Conservation (phyloP, 805 yeast species). For the Zygosaccharomyces siamensis region DNA sequence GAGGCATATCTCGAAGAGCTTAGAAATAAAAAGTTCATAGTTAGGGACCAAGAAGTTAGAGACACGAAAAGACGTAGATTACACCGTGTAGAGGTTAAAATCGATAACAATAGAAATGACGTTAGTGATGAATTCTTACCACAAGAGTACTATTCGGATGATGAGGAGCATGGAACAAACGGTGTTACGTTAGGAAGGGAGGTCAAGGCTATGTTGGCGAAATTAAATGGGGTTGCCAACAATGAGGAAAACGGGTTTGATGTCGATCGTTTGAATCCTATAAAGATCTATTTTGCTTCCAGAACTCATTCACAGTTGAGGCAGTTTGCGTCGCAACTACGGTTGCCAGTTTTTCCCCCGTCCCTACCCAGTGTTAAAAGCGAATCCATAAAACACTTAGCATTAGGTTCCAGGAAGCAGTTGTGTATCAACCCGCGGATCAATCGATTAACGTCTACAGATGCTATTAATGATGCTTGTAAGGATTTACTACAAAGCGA, state of each 20-base stretch:
- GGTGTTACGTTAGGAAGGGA: conserved; percentile 38
- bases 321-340: conserved; percentile 73
- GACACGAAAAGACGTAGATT: conserved; percentile 19
- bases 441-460: conserved; percentile 41
- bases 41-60: conserved; percentile 8
- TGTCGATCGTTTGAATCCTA: conserved; percentile 31
- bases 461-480: conserved; percentile 75
- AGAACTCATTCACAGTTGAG: conserved; percentile 86
- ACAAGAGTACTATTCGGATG: conserved; percentile 19
- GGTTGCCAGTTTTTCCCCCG: conserved; percentile 58
- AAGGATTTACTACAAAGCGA: conserved; percentile 53
- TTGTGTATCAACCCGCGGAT: conserved; percentile 72
- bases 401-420: conserved; percentile 82
- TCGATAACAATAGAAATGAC: conserved; percentile 16
- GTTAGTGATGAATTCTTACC: conserved; percentile 22
- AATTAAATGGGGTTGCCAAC: conserved; percentile 33
- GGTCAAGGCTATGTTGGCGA: conserved; percentile 44
- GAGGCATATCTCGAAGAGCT: conserved; percentile 35
- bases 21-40: conserved; percentile 9
- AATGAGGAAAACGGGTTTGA: conserved; percentile 18
- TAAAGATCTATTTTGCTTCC: conserved; percentile 65
- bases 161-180: conserved; percentile 31
- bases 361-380: conserved; percentile 38
- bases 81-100: conserved; percentile 25
- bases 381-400: conserved; percentile 61